Evolutionary conservation across 192 early-diverging fungal genomes (phyloP), one percentile per base, ranked within the genome.

Genomic region (Phycomyces blakesleeanus): DNA sequence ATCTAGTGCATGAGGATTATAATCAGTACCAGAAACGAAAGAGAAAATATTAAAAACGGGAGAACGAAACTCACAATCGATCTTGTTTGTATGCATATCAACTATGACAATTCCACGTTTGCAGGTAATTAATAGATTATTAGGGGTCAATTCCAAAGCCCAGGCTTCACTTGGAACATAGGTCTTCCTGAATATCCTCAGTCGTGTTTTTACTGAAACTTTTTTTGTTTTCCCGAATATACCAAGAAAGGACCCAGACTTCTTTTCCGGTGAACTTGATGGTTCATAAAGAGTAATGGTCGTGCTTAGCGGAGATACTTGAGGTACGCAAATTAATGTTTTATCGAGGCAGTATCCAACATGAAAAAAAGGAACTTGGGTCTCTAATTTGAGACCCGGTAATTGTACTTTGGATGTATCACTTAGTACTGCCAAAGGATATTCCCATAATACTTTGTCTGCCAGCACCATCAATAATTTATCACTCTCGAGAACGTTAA

Each of bases 81-180:
- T 93, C 29, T 90, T 87, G 50, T 93, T 76, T 4, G 91, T 88
- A 9, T 88, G 83, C 65, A 96, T 73, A 70, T 97, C 90, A 8
- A 98, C 88, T 42, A 97, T 81, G 66, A 96, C 92, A 67, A 97
- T 92, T 2, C 96, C 96, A 60, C 91, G 89, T 34, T 79, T 79
- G 71, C 90, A 93, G 14, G 92, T 93, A 3, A 98, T 86, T 66
- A 87, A 89, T 20, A 98, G 76, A 22, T 87, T 90, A 18, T 86
- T 89, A 10, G 83, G 83, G 57, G 94, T 74, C 52, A 91, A 91
- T 66, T 95, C 87, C 53, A 98, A 77, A 15, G 90, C 91, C 55
- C 80, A 88, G 16, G 89, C 83, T 81, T 97, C 94, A 41, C 89
- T 80, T 7, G 94, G 94, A 67, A 95, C 91, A 66, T 96, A 98